Evolutionary conservation across 352 stramenopile genomes (phyloP), one percentile per base, ranked within the genome.

Genomic region (Bremia lactucae): DNA sequence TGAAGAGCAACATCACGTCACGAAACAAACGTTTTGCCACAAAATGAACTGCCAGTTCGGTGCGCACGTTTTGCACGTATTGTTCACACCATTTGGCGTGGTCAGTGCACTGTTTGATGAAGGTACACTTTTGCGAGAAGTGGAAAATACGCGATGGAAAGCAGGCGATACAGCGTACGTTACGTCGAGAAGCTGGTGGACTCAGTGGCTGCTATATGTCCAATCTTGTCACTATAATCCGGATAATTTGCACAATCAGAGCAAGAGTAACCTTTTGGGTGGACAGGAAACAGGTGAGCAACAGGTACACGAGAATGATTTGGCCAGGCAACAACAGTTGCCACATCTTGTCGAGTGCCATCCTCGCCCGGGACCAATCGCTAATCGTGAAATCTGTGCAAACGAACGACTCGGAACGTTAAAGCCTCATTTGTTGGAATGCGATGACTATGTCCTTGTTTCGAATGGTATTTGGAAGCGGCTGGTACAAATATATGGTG

Each of bases 61-160:
- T 18, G 66, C 52, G 0, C 42, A 78, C 16, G 36, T 79, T 4
- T 23, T 88, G 6, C 52, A 62, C 13, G 48, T 77, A 26, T 28
- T 88, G 10, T 35, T 88, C 34, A 41, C 50, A 8, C 66, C 76
- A 10, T 86, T 88, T 41, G 67, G 75, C 13, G 52, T 88, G 18
- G 47, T 86, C 11, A 43, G 43, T 8, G 34, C 64, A 1, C 29
- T 74, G 13, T 39, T 88, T 36, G 48, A 67, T 16, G 71, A 85
- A 34, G 46, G 59, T 9, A 53, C 31, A 7, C 45, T 84, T 14
- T 43, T 80, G 25, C 42, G 52, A 0, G 59, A 68, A 13, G 37
- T 68, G 37, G 50, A 66, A 5, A 55, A 36, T 13, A 59, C 43
- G 4, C 40, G 46, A 14, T 84, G 71, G 72, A 55, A 57, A 14